Base-by-base conservation (phyloP, 2,329 filamentous ascomycete genomes). In the Sporothrix globosa region DNA sequence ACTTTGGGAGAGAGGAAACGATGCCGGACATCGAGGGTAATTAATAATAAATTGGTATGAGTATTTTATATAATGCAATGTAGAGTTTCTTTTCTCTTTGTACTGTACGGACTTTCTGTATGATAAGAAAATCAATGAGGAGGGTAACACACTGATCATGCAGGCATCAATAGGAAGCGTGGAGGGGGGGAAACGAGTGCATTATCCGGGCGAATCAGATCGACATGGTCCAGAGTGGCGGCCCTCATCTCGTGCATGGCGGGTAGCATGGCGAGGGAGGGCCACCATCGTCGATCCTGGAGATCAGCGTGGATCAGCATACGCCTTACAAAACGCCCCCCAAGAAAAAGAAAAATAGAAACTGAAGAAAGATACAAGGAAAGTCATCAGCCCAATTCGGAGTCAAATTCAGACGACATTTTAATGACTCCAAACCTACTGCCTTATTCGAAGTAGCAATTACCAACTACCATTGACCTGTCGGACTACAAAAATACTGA, bases 181-280 rank as follows among this genome's bases (percentile, higher is more conserved):
- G 34, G 63, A 19, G 34, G 30, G 48, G 65, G 9, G 19, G n/a
- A 27, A 19, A 46, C 1, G 34, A 54, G 65, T 67, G 65, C 50
- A 67, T n/a, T 56, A 54, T 41, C 65, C 63, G 63, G 27, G 30
- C 63, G 63, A 67, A 67, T 67, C 46, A 67, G 30, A 63, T 46
- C n/a, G 2, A 9, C 39, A 46, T 19, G 17, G 39, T 63, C 39
- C 39, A 63, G 39, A 17, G 13, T 13, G 5, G 58, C 58, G 9
- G 39, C 41, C 21, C 13, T 27, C 14, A 39, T 27, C 58, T 46
- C n/a, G 44, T 46, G 21, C 58, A 63, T 63, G 58, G 48, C 48
- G 48, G 39, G 17, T 21, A 19, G 13, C 21, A 53, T 13, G 41
- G 41, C 41, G 41, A 44, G 11, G 52, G 52, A 21, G 39, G 39